Conservation (phyloP, 495 filamentous ascomycete genomes). For the Xylaria castorea region DNA sequence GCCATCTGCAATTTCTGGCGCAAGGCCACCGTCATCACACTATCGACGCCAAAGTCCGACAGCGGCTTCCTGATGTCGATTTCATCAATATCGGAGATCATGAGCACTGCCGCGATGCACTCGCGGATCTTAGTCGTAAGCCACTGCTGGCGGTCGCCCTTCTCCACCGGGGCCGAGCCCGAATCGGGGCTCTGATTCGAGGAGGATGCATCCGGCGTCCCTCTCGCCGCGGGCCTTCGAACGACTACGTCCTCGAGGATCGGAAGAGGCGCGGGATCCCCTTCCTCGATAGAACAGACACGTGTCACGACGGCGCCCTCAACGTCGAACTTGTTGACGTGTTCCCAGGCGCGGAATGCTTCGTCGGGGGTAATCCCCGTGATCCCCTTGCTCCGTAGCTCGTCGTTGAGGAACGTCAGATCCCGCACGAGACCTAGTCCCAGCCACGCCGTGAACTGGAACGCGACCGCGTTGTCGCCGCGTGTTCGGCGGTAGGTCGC, state of each 20-base stretch:
- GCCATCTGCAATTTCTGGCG: conserved; percentile 46
- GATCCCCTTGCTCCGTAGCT: conserved; percentile 50
- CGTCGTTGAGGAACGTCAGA: conserved; percentile 48
- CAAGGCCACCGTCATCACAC: conserved; percentile 51
- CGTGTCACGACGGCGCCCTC: conserved; percentile 48
- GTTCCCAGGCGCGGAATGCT: conserved; percentile 51
- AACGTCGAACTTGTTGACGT: conserved; percentile 43
- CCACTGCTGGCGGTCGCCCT: conserved; percentile 33
- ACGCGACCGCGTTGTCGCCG: conserved; percentile 42
- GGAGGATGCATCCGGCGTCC: neutral
- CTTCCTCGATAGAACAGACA: conserved; percentile 25
- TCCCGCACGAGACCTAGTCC: conserved; percentile 47
- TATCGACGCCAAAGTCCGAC: conserved; percentile 49
- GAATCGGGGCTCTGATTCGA: neutral
- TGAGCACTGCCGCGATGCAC: conserved; percentile 36
- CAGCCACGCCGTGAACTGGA: conserved; percentile 54
- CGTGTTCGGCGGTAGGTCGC: conserved; percentile 24
- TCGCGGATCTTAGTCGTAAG: conserved; percentile 37
- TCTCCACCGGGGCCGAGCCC: conserved; percentile 9
- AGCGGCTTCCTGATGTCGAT: conserved; percentile 45
- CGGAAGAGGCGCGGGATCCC: conserved; percentile 29
- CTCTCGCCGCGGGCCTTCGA: conserved; percentile 25
- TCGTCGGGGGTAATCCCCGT: conserved; percentile 48
- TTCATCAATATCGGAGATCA: conserved; percentile 36
- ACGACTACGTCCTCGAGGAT: conserved; percentile 44